phyloP scores from a whole-genome alignment of 345 rosid genomes.

The Brassica cretica region DNA sequence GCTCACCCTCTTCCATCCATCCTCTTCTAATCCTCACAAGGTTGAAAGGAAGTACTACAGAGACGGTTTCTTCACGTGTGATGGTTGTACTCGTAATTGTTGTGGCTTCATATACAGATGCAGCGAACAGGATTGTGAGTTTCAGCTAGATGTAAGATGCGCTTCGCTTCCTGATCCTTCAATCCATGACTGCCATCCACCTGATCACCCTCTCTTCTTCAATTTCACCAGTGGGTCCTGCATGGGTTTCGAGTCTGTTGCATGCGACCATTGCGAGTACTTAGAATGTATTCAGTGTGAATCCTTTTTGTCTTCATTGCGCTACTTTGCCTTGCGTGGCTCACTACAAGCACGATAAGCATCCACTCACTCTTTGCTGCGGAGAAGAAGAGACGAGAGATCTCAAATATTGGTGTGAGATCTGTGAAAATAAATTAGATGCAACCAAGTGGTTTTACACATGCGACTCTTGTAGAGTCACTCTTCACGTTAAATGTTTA shows the following conservation, averaged over 20 bases:
- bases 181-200: neutral
- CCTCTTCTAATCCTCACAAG: neutral
- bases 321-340: neutral
- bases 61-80: neutral
- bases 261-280: neutral
- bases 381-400: neutral
- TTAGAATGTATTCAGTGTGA: neutral
- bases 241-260: neutral
- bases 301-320: neutral
- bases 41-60: neutral
- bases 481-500: neutral
- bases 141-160: neutral
- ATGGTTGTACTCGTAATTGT: neutral
- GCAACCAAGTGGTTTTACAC: constrained; percentile 1
- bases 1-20: neutral
- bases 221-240: neutral
- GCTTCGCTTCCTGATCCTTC: neutral
- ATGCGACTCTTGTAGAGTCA: neutral
- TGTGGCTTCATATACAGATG: neutral
- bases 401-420: neutral
- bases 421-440: neutral
- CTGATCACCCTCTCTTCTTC: neutral
- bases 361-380: constrained; percentile 1
- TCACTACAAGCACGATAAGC: neutral
- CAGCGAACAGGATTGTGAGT: neutral